phyloP scores from a whole-genome alignment of 73 alveolate species.

The Tetrahymena elliotti region DNA sequence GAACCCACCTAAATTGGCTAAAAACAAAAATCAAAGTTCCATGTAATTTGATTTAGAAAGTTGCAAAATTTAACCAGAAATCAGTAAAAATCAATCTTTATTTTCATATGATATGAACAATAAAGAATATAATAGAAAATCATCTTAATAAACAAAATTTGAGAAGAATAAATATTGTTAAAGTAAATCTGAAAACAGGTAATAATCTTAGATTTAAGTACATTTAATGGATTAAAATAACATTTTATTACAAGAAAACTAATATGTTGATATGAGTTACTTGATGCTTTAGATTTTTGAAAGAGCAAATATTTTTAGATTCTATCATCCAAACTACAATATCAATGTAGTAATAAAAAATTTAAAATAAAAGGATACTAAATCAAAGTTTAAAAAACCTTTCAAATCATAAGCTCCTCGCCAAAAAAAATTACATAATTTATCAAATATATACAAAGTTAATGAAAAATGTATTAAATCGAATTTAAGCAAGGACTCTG shows the following conservation, averaged over 20 bases:
- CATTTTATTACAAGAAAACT: neutral
- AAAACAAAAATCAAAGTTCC: neutral
- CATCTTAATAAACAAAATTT: neutral
- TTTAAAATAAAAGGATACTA: neutral
- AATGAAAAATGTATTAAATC: neutral
- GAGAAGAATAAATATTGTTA: neutral
- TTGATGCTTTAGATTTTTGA: neutral
- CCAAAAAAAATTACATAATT: neutral
- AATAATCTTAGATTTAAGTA: neutral
- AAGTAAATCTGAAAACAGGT: neutral
- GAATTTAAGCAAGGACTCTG: neutral
- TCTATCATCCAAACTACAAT: neutral
- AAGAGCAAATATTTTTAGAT: neutral
- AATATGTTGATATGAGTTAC: neutral
- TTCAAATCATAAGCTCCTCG: neutral
- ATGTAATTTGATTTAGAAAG: neutral
- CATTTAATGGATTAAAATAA: too few relatives aligned
- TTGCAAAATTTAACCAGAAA: neutral
- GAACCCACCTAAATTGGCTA: neutral
- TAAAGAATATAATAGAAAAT: neutral
- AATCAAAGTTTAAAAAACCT: neutral
- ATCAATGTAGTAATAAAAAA: neutral
- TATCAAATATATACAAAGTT: too few relatives aligned
- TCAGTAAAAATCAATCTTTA: neutral
- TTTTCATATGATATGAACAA: neutral